Percentiles rank a stretch among this genome's conserved stretches.
Conservation (phyloP, 148 eudicot genomes). For the Camellia granthamiana region DNA sequence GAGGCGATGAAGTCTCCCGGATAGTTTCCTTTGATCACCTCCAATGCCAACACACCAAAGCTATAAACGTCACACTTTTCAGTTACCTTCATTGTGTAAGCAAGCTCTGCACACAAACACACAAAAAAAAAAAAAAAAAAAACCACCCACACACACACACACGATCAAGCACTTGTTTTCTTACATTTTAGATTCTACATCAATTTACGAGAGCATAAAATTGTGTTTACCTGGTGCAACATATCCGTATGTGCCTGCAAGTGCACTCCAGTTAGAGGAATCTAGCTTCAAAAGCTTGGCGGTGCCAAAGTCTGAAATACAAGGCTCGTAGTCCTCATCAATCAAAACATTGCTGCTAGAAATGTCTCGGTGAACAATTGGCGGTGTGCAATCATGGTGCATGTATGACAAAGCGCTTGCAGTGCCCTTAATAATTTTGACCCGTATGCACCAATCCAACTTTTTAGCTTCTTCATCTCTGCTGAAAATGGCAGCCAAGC, state of each 20-base stretch:
- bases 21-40: conserved; percentile 37
- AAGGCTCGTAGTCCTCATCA: conserved; percentile 30
- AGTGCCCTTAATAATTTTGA: conserved; percentile 27
- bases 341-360: conserved; percentile 39
- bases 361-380: conserved; percentile 38
- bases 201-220: background rate
- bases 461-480: conserved; percentile 23
- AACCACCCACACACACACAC: too few relatives aligned
- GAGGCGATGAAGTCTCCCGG: conserved; percentile 31
- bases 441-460: conserved; percentile 33
- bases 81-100: conserved; percentile 35
- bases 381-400: conserved; percentile 46
- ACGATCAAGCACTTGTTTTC: too few relatives aligned
- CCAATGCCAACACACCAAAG: conserved; percentile 43
- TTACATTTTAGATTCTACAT: background rate
- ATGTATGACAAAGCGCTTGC: conserved; percentile 35
- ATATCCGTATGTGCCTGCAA: conserved; percentile 44
- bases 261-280: conserved; percentile 31
- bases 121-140: too few relatives aligned
- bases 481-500: conserved; percentile 24
- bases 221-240: conserved; percentile 39
- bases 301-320: conserved; percentile 45
- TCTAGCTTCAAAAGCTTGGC: conserved; percentile 32
- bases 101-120: conserved; percentile 32
- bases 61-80: conserved; percentile 42